Evolutionary conservation across 2,329 filamentous ascomycete species (phyloP), one percentile per base, ranked within the genome.

Genomic region (Cladosporium sp.): DNA sequence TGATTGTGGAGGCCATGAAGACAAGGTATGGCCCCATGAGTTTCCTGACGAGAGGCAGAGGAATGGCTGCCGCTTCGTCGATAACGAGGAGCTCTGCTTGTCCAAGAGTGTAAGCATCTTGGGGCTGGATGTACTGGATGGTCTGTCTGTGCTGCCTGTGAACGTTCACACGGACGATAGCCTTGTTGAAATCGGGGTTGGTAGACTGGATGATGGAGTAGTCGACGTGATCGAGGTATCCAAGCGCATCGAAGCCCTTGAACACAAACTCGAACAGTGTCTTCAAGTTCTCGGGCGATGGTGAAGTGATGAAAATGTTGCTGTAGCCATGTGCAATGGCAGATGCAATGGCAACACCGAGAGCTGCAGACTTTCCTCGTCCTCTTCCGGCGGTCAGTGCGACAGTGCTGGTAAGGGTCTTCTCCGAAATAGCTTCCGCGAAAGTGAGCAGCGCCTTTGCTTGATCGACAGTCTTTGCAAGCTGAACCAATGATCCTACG

Each of bases 1-100:
- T 98, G 81, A 99, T 97, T 1, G 95, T 99, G 0, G 95, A 99
- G 0, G 96, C 93, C 95, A 99, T 98, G 80, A 99, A 99, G 10
- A 98, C 93, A 44, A 99, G 84, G 78, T 99, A 99, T 15, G 94
- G 94, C 0, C 95, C 95, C 87, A 99, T 93, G 49, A 99, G 84
- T 80, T 97, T 97, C 72, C 90, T 87, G 8, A 99, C 95, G 2
- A 98, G 82, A 0, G 95, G 95, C 12, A 99, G 80, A 14, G 96
- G 95, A 69, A 99, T 99, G 1, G 96, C 96, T 14, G 95, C 95
- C 18, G 95, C 95, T 80, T 99, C 95, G 79, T 99, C 95, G 69
- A 99, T 98, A 10, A 99, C 94, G 12, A 99, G 83, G 47, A 99
- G 81, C 78, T 99, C 95, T 4, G 95, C 95, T 78, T 99, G 95